These are phyloP conservation scores for Meyerozyma sp. DNA, from an alignment of 1,139 yeast genomes.

Conservation along the genomic window DNA sequence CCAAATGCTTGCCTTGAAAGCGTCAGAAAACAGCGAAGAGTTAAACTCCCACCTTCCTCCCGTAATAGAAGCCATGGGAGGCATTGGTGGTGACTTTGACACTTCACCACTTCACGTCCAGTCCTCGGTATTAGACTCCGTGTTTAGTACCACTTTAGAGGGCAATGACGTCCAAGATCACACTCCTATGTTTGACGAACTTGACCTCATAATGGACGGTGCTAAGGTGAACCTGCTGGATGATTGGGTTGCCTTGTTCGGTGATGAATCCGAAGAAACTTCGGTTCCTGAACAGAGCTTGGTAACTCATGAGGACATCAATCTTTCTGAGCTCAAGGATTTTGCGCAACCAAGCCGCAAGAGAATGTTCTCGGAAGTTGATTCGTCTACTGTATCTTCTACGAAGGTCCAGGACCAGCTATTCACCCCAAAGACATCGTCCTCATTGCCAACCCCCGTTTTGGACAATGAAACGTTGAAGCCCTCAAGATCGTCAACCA, in stretches of 20 bases:
- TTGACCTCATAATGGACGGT: slow-evolving; percentile 43
- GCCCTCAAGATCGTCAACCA: slow-evolving; percentile 5
- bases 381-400: slow-evolving; percentile 14
- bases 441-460: slow-evolving; percentile 30
- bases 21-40: background rate
- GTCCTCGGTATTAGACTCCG: slow-evolving; percentile 56
- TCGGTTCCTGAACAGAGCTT: slow-evolving; percentile 4
- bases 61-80: background rate
- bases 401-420: slow-evolving; percentile 15
- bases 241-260: slow-evolving; percentile 64
- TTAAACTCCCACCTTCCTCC: slow-evolving; percentile 14
- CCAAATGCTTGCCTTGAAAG: background rate
- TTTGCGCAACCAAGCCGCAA: slow-evolving; percentile 10
- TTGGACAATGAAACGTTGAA: slow-evolving; percentile 7
- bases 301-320: slow-evolving; percentile 16
- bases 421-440: slow-evolving; percentile 30
- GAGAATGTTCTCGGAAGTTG: slow-evolving; percentile 27
- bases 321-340: slow-evolving; percentile 9
- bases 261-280: slow-evolving; percentile 28
- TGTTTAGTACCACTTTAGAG: slow-evolving; percentile 47
- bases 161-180: slow-evolving; percentile 36
- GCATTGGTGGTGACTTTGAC: slow-evolving; percentile 6
- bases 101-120: slow-evolving; percentile 49
- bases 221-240: slow-evolving; percentile 42
- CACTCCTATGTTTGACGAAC: slow-evolving; percentile 65